phyloP scores from a whole-genome alignment of 208 protist species.

The Kentomonas sorsogonicus region DNA sequence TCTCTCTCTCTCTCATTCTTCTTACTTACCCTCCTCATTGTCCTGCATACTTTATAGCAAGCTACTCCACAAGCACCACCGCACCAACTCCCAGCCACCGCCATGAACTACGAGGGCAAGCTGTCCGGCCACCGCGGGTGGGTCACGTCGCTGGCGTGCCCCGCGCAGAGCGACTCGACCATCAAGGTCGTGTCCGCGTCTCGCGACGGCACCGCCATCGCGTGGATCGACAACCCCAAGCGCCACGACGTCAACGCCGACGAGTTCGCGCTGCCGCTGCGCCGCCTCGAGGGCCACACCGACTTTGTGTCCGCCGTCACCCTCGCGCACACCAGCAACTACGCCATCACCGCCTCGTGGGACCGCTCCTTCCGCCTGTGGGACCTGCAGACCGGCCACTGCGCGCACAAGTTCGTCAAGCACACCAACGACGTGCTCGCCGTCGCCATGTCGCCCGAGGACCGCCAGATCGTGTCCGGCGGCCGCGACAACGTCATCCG shows the following conservation, averaged over 20 bases:
- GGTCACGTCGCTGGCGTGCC: slow-evolving; percentile 90
- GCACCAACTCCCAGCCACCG: slow-evolving; percentile 3
- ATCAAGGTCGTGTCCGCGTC: slow-evolving; percentile 87
- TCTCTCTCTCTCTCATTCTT: too few relatives aligned
- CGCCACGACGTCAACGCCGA: slow-evolving; percentile 63
- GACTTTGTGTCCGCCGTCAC: slow-evolving; percentile 96
- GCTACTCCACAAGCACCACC: too few relatives aligned
- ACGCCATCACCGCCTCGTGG: slow-evolving; percentile 98
- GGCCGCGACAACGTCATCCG: slow-evolving; percentile 97
- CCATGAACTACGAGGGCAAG: slow-evolving; percentile 79
- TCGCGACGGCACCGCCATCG: slow-evolving; percentile 96
- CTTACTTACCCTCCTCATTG: too few relatives aligned
- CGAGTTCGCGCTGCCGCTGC: slow-evolving; percentile 73
- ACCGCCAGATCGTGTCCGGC: slow-evolving; percentile 99
- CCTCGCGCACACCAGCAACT: slow-evolving; percentile 95
- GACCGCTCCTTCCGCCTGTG: slow-evolving; percentile 98
- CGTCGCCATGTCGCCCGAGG: slow-evolving; percentile 98
- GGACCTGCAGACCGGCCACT: slow-evolving; percentile 95
- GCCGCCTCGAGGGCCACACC: slow-evolving; percentile 88
- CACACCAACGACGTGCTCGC: slow-evolving; percentile 98
- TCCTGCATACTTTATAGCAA: too few relatives aligned
- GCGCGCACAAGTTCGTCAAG: slow-evolving; percentile 94
- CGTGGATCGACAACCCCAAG: slow-evolving; percentile 92
- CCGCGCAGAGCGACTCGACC: slow-evolving; percentile 58
- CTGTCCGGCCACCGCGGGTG: slow-evolving; percentile 95